Base-by-base conservation (phyloP, 2,329 filamentous ascomycete genomes). In the Neopestalotiopsis clavispora region DNA sequence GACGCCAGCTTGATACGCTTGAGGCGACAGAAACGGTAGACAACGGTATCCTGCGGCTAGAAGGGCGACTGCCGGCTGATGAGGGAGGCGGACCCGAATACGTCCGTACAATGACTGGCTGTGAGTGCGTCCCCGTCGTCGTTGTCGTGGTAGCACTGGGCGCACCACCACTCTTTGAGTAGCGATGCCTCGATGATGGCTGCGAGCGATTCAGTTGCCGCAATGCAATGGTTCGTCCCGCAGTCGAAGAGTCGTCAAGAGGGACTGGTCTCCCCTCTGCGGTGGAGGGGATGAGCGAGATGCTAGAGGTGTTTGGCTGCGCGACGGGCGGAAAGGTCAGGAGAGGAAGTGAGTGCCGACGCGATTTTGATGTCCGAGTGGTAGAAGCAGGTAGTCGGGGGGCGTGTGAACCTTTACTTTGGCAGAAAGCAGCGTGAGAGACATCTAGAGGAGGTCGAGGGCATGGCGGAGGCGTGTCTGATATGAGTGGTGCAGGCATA, bases 61-160 rank as follows among this genome's bases (percentile, higher is more conserved):
- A 70, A 38, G 75, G 74, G 14, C 80, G 78, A 56, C 73, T 75
- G 66, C 59, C 62, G 4, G 74, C 67, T 49, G 79, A 77, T 1
- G 82, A 79, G 23, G 79, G 76, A 13, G 79, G 72, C 1, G 83
- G 84, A 1, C 86, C 85, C 58, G 87, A 88, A 75, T 91, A 91
- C 63, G 88, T 91, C 69, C 88, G 85, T 30, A 91, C 89, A 52
- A 91, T 86, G 68, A 91, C 88, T n/a, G 89, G 89, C 71, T 90
- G 88, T 3, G 87, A 90, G 74, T 89, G 90, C 52, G 88, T 90
- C 72, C 83, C 75, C 42, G 75, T 76, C 30, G 76, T 77, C 32
- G 75, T 77, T 67, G 71, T 74, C 32, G 75, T 76, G 49, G 68
- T 59, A 74, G 72, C 87, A 78, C 80, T 88, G 74, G 86, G 83